Evolutionary conservation across 169 alveolate species (phyloP).

Genomic region (Amoebophrya sp.): DNA sequence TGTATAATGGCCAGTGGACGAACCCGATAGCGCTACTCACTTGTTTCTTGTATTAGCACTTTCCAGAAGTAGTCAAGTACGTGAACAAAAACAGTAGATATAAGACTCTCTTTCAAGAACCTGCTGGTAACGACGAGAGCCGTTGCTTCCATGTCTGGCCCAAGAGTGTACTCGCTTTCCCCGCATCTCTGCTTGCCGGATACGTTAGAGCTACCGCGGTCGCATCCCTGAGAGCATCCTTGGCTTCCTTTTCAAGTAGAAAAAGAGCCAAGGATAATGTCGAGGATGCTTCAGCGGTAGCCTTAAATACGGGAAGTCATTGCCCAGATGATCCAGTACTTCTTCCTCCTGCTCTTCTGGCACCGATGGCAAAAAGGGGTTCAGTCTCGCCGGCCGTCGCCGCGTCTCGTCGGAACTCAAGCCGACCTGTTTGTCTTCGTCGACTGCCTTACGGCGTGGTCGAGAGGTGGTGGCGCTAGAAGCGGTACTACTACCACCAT

Average conservation of each 20-base stretch:
- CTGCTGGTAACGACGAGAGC: not conserved
- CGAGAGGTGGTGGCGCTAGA: no score
- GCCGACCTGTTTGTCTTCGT: no score
- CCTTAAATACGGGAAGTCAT: not conserved
- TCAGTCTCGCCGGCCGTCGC: not conserved
- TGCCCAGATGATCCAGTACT: not conserved
- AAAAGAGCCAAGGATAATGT: no score
- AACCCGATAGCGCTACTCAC: not conserved
- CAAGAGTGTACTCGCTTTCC: not conserved
- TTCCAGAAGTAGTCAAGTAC: not conserved
- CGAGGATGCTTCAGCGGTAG: no score
- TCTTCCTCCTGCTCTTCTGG: not conserved
- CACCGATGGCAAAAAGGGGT: not conserved
- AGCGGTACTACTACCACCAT: no score
- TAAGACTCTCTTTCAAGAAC: not conserved
- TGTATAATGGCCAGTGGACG: no score
- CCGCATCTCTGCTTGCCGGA: not conserved
- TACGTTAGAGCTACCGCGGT: no score
- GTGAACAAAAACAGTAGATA: not conserved
- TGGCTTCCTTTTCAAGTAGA: no score
- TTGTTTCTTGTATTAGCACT: not conserved
- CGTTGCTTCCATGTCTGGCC: conserved; percentile 4
- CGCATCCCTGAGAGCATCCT: no score
- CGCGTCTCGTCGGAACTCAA: no score
- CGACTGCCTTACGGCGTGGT: no score